Conservation (phyloP, 78 protist species). For the Acrasis kona region DNA sequence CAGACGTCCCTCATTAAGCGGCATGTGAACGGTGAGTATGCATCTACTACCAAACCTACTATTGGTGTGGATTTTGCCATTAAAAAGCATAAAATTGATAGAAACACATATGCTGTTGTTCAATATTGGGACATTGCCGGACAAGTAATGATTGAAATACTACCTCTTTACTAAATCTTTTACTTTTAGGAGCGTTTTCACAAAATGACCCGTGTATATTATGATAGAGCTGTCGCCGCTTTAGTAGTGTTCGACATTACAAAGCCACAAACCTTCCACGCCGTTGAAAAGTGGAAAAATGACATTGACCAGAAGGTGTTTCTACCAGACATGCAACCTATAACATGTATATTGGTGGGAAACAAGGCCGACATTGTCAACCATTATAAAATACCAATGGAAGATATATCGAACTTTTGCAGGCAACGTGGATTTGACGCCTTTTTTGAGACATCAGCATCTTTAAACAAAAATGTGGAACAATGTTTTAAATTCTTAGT, state of each 20-base stretch:
- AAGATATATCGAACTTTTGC: no score
- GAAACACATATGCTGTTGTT: conserved; percentile 55
- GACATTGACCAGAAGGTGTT: conserved; percentile 42
- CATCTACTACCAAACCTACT: conserved; percentile 77
- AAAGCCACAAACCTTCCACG: conserved; percentile 3
- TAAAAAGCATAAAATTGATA: conserved; percentile 64
- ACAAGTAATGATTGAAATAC: no score
- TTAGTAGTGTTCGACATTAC: conserved; percentile 46
- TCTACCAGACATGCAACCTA: conserved; percentile 14
- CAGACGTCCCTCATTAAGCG: conserved; percentile 55
- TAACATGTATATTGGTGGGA: conserved; percentile 26
- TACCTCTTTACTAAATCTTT: no score
- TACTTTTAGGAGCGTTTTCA: no score
- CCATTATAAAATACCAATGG: no score
- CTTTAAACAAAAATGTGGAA: no score
- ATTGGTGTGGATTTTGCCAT: conserved; percentile 93
- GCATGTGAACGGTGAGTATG: conserved; percentile 56
- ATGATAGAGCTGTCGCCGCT: conserved; percentile 40
- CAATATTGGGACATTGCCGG: conserved; percentile 65
- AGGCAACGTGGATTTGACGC: no score
- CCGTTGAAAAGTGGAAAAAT: conserved; percentile 26
- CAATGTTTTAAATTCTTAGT: no score
- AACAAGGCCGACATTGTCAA: conserved; percentile 31
- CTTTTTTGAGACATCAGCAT: no score
- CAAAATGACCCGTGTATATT: conserved; percentile 28